Evolutionary conservation across 2,329 filamentous ascomycete species (phyloP).

Genomic region (Colletotrichum sp.): DNA sequence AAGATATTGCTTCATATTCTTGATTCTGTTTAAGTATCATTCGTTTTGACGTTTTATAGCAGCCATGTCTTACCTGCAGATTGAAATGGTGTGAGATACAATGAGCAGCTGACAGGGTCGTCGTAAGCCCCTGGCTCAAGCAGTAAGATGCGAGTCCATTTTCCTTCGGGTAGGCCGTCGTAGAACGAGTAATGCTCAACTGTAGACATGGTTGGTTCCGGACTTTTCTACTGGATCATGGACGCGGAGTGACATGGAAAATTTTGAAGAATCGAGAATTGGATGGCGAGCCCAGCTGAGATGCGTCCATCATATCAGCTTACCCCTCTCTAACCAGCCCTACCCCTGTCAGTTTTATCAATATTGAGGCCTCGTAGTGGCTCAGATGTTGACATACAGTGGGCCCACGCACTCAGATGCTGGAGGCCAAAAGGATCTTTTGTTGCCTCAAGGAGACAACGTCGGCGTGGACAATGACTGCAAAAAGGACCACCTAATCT

Average conservation of each 20-base stretch:
- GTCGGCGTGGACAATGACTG: neutral
- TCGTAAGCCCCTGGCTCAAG: neutral
- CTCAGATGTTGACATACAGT: neutral
- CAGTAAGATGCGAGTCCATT: neutral
- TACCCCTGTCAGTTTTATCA: neutral
- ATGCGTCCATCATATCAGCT: neutral
- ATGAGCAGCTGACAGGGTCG: neutral
- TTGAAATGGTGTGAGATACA: neutral
- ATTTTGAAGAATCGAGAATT: neutral
- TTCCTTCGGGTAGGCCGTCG: neutral
- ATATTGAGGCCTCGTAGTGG: neutral
- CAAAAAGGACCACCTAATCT: neutral
- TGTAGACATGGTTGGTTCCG: neutral
- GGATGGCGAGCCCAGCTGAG: neutral
- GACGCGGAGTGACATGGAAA: neutral
- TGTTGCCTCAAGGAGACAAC: neutral
- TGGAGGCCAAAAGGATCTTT: neutral
- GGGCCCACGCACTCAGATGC: neutral
- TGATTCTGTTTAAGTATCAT: rapidly evolving
- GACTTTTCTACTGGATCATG: neutral
- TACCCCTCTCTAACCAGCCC: neutral
- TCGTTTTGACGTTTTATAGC: neutral
- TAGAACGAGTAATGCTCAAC: neutral
- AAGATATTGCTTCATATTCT: neutral
- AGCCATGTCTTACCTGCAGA: neutral